phyloP scores from a whole-genome alignment of 2,329 filamentous ascomycete species.

The Lachnellula cervina region DNA sequence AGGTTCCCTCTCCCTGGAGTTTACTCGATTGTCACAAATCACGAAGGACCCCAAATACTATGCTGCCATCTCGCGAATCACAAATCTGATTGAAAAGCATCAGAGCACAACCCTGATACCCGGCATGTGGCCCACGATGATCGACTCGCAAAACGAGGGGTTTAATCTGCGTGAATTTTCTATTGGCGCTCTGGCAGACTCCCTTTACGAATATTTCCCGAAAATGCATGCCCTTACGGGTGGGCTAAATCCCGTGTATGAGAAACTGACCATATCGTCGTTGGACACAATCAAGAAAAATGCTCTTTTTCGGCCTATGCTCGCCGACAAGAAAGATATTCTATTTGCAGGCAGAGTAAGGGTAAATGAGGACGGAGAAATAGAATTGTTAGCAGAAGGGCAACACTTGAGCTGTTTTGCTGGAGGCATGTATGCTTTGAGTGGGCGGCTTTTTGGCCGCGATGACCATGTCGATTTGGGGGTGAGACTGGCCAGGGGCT shows the following conservation, averaged over 20 bases:
- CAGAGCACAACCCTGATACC: constrained; percentile 51
- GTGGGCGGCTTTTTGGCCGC: constrained; percentile 52
- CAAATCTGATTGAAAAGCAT: constrained; percentile 46
- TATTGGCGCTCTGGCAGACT: constrained; percentile 50
- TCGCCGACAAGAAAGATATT: constrained; percentile 39
- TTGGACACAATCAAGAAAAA: constrained; percentile 39
- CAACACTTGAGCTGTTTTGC: constrained; percentile 67
- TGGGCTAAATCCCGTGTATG: constrained; percentile 25
- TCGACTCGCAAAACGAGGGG: constrained; percentile 49
- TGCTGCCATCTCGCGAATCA: constrained; percentile 53
- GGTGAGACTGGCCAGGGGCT: constrained; percentile 53
- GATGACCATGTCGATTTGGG: constrained; percentile 50
- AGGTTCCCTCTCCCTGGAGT: constrained; percentile 54
- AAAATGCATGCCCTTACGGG: constrained; percentile 46
- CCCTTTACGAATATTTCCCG: constrained; percentile 58
- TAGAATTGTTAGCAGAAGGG: constrained; percentile 24
- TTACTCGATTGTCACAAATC: constrained; percentile 57
- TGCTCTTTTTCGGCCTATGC: constrained; percentile 39
- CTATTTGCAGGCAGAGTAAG: constrained; percentile 43
- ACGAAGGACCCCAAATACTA: constrained; percentile 57
- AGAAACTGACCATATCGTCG: constrained; percentile 38
- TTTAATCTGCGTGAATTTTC: constrained; percentile 49
- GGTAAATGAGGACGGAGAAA: constrained; percentile 12
- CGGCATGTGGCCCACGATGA: constrained; percentile 54
- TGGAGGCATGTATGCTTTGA: constrained; percentile 64